phyloP scores from a whole-genome alignment of 805 yeast species.

The Starmerella riodocensis region DNA sequence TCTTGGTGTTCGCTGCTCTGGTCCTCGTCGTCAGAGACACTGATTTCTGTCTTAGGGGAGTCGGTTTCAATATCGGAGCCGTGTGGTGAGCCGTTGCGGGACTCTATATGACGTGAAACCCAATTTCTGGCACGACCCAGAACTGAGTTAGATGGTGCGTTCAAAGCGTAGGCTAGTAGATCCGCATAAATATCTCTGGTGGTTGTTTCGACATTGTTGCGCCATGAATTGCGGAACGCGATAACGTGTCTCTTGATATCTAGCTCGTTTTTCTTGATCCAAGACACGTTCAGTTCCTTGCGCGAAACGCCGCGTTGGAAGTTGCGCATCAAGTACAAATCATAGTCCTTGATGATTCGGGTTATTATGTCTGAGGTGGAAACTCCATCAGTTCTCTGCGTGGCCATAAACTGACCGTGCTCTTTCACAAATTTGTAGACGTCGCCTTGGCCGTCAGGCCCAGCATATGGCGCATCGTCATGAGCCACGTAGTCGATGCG shows the following conservation, averaged over 20 bases:
- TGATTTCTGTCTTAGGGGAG: neutral
- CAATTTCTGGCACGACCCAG: conserved; percentile 27
- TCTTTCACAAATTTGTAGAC: conserved; percentile 86
- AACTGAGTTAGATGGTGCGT: conserved; percentile 18
- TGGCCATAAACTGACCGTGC: conserved; percentile 78
- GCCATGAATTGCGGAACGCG: conserved; percentile 79
- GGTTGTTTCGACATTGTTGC: conserved; percentile 51
- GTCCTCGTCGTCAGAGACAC: neutral
- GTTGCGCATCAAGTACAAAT: conserved; percentile 90
- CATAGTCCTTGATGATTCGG: conserved; percentile 87
- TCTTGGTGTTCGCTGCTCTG: neutral
- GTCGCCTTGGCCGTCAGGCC: conserved; percentile 69
- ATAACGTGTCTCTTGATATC: conserved; percentile 82
- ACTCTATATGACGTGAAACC: conserved; percentile 24
- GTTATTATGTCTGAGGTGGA: conserved; percentile 94
- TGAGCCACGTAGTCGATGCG: conserved; percentile 93
- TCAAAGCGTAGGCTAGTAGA: conserved; percentile 31
- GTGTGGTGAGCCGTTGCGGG: conserved; percentile 9
- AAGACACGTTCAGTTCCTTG: conserved; percentile 88
- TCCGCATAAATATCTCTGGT: conserved; percentile 77
- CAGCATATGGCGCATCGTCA: conserved; percentile 89
- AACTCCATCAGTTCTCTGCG: conserved; percentile 94
- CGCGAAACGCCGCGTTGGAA: conserved; percentile 96
- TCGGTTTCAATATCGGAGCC: conserved; percentile 11
- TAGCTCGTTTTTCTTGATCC: conserved; percentile 94